Evolutionary conservation across 495 filamentous ascomycete genomes (phyloP), one percentile per base, ranked within the genome.

Genomic region (Podospora appendiculata): DNA sequence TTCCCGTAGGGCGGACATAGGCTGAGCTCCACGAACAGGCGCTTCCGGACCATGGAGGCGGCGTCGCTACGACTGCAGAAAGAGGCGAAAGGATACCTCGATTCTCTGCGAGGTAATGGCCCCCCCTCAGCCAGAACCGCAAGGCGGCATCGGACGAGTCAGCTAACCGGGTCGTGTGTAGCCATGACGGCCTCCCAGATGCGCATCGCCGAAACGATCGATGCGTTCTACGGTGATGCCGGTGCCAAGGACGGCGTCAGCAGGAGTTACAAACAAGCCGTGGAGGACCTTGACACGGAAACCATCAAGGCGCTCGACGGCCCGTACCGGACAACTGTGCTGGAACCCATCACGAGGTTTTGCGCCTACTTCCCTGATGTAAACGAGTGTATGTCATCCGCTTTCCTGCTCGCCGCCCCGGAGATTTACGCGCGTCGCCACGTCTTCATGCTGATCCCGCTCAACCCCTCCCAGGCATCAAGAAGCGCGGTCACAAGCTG

Each of bases 151-250:
- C 10, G 16, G 16, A 44, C 41, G 4, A 14, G 18, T 1, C 18
- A 18, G 19, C 43, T 45, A 14, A 44, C 41, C 12, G 40, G 9
- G 4, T 17, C 12, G 6, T 19, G 12, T 8, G 8, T 46, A 94
- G 93, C 93, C 38, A 98, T 98, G 93, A 98, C 93, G 32, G 92
- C 93, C 3, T 96, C 92, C 36, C 93, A 98, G 66, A 97, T 98
- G 93, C 87, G 94, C 54, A 98, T 98, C 65, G 93, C 93, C 40
- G 93, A 98, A 68, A 98, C 93, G 10, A 98, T 98, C 69, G 93
- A 98, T 67, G 94, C 93, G 13, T 98, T 98, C 70, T 98, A 98
- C 72, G 93, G 93, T 32, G 93, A 98, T 54, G 88, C 91, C 0
- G 94, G 94, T 33, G 87, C 94, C 38, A 86, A 84, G 55, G 93